These are phyloP conservation scores for Cocos nucifera DNA, from an alignment of 176 grass and related monocot genomes.

Conservation along the genomic window DNA sequence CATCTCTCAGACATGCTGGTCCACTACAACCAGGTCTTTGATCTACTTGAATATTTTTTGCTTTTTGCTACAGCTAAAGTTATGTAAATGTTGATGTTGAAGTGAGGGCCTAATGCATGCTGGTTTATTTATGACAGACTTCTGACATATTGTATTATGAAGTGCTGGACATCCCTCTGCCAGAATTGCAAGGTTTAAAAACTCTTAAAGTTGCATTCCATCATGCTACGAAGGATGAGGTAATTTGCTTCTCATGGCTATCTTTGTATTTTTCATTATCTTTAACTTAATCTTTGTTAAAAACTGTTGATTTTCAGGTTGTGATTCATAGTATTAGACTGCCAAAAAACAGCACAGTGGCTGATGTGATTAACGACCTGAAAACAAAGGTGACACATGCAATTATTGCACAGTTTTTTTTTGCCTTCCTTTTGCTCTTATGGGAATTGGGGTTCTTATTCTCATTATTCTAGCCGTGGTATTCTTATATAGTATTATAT, in stretches of 20 bases:
- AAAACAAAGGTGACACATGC: slow-evolving; percentile 77
- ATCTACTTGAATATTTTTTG: background rate
- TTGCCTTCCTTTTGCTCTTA: background rate
- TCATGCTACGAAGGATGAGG: slow-evolving; percentile 91
- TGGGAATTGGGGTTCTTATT: background rate
- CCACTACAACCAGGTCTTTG: slow-evolving; percentile 76
- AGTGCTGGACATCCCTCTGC: slow-evolving; percentile 86
- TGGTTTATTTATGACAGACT: slow-evolving; percentile 33
- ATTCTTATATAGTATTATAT: background rate
- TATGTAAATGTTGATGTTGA: no score
- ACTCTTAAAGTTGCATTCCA: slow-evolving; percentile 96
- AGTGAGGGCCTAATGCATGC: no score
- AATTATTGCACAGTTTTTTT: slow-evolving; percentile 7
- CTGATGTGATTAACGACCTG: slow-evolving; percentile 79
- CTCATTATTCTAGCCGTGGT: background rate
- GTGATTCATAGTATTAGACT: slow-evolving; percentile 77
- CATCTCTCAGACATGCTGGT: slow-evolving; percentile 88
- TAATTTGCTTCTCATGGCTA: background rate
- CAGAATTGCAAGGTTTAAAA: slow-evolving; percentile 89
- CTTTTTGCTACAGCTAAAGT: no score
- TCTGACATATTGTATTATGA: slow-evolving; percentile 95
- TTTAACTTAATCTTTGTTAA: no score
- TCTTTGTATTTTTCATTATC: no score
- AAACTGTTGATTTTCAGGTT: slow-evolving; percentile 31
- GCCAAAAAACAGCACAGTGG: slow-evolving; percentile 85